phyloP scores from a whole-genome alignment of 2,329 filamentous ascomycete genomes.

The Chaetomium sp. region DNA sequence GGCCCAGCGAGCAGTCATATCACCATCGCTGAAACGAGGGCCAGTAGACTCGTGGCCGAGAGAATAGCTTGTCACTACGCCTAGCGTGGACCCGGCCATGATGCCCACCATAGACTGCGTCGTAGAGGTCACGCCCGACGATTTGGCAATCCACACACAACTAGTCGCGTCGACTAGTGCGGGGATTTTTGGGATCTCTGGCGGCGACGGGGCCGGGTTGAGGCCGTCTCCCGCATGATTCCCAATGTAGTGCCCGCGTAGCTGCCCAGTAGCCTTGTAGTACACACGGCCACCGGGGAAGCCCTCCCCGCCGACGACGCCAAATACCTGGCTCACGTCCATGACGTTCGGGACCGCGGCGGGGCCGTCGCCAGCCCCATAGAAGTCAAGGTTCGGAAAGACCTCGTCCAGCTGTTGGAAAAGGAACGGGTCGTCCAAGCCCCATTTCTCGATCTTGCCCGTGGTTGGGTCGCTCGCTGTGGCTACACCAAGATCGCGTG shows the following conservation, averaged over 20 bases:
- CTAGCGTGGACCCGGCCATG: constrained; percentile 74
- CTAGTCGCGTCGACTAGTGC: constrained; percentile 65
- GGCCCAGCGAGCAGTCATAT: constrained; percentile 83
- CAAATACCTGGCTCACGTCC: constrained; percentile 82
- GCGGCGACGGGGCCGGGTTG: constrained; percentile 53
- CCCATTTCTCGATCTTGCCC: constrained; percentile 77
- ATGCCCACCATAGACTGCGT: constrained; percentile 78
- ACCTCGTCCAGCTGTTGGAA: constrained; percentile 74
- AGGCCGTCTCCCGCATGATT: constrained; percentile 38
- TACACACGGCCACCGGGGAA: constrained; percentile 76
- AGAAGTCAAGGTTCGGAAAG: constrained; percentile 65
- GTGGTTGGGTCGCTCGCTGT: constrained; percentile 73
- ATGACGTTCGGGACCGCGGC: constrained; percentile 78
- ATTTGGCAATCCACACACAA: constrained; percentile 86
- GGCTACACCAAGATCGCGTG: constrained; percentile 69
- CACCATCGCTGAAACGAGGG: constrained; percentile 61
- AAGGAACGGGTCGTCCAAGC: constrained; percentile 65
- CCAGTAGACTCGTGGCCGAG: constrained; percentile 56
- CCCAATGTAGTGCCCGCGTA: constrained; percentile 66
- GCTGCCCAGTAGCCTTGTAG: constrained; percentile 67
- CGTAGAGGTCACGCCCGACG: constrained; percentile 59
- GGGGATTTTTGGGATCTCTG: constrained; percentile 71
- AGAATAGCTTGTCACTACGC: constrained; percentile 75
- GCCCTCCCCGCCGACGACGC: constrained; percentile 78
- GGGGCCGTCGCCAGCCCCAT: constrained; percentile 72